phyloP scores from a whole-genome alignment of 345 rosid species.

The Populus davidiana region DNA sequence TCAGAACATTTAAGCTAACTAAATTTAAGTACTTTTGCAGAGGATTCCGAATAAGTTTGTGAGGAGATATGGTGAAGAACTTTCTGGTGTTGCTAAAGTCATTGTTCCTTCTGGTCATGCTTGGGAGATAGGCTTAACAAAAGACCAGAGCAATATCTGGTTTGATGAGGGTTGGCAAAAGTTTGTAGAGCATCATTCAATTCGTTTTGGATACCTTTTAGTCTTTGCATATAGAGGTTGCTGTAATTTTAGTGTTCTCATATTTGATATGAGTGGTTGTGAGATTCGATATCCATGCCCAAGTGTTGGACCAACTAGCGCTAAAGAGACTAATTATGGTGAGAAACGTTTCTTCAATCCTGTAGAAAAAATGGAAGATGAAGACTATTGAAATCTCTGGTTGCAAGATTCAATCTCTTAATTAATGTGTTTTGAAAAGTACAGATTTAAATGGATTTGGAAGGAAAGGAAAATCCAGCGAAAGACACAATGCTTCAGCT shows the following conservation, averaged over 20 bases:
- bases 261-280: slow-evolving; percentile 34
- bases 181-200: slow-evolving; percentile 34
- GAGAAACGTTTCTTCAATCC: slow-evolving; percentile 1
- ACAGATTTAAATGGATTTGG: slow-evolving; percentile 10
- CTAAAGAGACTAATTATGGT: neutral
- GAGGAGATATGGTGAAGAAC: slow-evolving; percentile 33
- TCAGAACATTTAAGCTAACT: too few species aligned
- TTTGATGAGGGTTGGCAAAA: slow-evolving; percentile 45
- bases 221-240: slow-evolving; percentile 38
- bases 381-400: slow-evolving; percentile 20
- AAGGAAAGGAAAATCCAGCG: slow-evolving; percentile 17
- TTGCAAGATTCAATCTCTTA: neutral
- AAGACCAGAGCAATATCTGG: slow-evolving; percentile 27
- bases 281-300: slow-evolving; percentile 32
- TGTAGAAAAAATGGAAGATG: slow-evolving; percentile 31
- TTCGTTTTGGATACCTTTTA: slow-evolving; percentile 29
- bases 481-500: slow-evolving; percentile 6
- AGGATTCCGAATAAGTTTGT: slow-evolving; percentile 39
- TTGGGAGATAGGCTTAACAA: slow-evolving; percentile 39
- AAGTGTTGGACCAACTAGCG: neutral
- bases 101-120: slow-evolving; percentile 30
- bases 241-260: slow-evolving; percentile 33
- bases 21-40: slow-evolving; percentile 18
- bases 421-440: slow-evolving; percentile 17
- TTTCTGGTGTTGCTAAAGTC: slow-evolving; percentile 31